Base-by-base conservation (phyloP, 352 stramenopile genomes). In the Saprolegnia diclina region DNA sequence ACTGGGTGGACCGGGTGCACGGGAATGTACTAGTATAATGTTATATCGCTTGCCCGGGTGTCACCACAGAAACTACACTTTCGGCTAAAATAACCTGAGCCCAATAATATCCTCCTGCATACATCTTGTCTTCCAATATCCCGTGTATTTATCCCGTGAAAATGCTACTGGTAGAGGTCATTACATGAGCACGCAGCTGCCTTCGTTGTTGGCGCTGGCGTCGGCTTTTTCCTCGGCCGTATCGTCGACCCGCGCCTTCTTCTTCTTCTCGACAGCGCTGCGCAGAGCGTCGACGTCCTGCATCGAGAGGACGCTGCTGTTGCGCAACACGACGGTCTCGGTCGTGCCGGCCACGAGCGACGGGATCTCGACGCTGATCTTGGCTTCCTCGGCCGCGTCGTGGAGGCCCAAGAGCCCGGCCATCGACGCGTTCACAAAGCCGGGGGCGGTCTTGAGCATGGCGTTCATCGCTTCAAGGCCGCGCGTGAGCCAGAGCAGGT, bases 261-360 rank as follows among this genome's bases (percentile, higher is more conserved):
- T 56, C 16, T 73, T 32, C 16, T 29, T 59, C 81, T 74, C 71
- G 10, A 89, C 64, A 19, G 80, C 76, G 16, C 75, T 72, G 11
- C 83, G 83, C 54, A 93, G 73, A 53, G 79, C 75, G 56, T 89
- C 77, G 0, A 93, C 83, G 66, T 93, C 85, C 1, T 79, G 64
- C 79, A 83, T 89, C 10, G 83, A 91, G 29, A 93, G 74, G 69
- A 93, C 85, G 0, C 82, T 88, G 73, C 81, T 89, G 75, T 93
- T 93, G 63, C 82, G 82, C 10, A 93, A 73, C 13, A 89, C 81
- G 14, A 93, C 62, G 24, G 26, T 73, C 13, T 89, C 74, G 14
- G 79, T 83, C 24, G 24, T n/a, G 7, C 35, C 52, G 24, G 11
- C 35, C 11, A 59, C 24, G 9, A 93, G 73, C 24, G 81, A 85